Evolutionary conservation across 2,329 filamentous ascomycete genomes (phyloP), one percentile per base, ranked within the genome.

Genomic region (Escovopsis sp.): DNA sequence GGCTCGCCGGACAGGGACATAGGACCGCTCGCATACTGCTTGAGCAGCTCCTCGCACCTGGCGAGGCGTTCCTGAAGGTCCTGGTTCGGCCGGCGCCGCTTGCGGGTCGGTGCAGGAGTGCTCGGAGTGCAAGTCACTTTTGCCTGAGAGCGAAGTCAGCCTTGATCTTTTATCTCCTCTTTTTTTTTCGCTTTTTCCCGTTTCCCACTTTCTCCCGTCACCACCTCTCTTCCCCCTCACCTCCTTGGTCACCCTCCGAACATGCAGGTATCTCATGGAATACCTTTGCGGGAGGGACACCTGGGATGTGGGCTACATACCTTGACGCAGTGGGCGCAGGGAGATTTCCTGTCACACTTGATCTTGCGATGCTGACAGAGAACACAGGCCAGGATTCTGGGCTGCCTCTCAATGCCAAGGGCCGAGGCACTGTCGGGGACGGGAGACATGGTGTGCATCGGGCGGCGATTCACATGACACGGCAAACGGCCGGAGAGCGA

Each of bases 281-380:
- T 15, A 2, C 15, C 15, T 15, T 15, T 15, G 15, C 15, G 15
- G 2, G 15, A 15, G 15, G 15, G 15, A 15, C 15, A 15, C 15
- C 7, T 32, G 23, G 38, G 56, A 51, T 39, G 26, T 40, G 15
- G 15, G 15, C 15, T 15, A 54, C 59, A 47, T 50, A 77, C 73
- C 67, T 77, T 77, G 54, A 71, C 59, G 49, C 73, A 77, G 50
- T 77, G 77, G 45, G 72, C 69, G 51, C 73, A 77, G 4, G 73
- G 74, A 35, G 69, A 73, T 36, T 67, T 68, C 46, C 73, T 67
- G 51, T 77, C 73, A 57, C 74, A 78, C 55, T 75, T 76, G 58
- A 77, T 77, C 59, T 78, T 77, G 51, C 74, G 68, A 52, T 73
- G 70, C 53, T 77, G 73, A 53, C 73, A 77, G 33, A 76, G 61